phyloP scores from a whole-genome alignment of 2,329 filamentous ascomycete genomes.

The Sphaerulina vaccinii region DNA sequence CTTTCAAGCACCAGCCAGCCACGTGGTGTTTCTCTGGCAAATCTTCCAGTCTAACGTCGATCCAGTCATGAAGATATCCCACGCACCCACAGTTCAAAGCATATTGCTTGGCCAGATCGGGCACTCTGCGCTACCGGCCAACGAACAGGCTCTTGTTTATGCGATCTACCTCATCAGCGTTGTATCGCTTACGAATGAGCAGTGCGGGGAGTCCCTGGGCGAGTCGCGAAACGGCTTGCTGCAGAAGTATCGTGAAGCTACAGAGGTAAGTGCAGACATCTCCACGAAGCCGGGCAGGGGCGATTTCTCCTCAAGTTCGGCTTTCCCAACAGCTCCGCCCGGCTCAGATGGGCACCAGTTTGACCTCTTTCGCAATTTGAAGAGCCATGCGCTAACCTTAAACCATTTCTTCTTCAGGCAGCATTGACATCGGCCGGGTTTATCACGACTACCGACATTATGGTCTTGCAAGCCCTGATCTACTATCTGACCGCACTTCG shows the following conservation, averaged over 20 bases:
- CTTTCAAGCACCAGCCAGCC: constrained; percentile 23
- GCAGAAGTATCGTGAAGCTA: constrained; percentile 26
- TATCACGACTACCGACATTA: constrained; percentile 32
- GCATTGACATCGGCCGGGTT: constrained; percentile 32
- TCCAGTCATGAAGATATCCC: constrained; percentile 69
- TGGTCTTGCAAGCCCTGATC: constrained; percentile 34
- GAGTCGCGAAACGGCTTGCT: constrained; percentile 25
- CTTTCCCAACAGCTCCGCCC: no score
- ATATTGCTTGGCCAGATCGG: constrained; percentile 61
- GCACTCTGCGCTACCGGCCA: constrained; percentile 55
- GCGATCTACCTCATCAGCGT: constrained; percentile 38
- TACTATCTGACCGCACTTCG: constrained; percentile 31
- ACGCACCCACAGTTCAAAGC: constrained; percentile 67
- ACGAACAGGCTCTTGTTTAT: constrained; percentile 36
- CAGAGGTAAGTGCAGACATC: no score
- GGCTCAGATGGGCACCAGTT: no score
- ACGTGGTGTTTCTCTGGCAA: constrained; percentile 70
- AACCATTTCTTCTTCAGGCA: no score
- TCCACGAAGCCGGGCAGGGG: no score
- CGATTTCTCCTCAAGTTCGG: no score
- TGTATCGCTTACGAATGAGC: constrained; percentile 34
- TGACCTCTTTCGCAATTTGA: no score
- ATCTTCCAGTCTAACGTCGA: constrained; percentile 72
- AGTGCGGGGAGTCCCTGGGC: constrained; percentile 28
- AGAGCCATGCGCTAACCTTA: no score